These are phyloP conservation scores for Lasiodiplodia sp. DNA, from an alignment of 2,329 filamentous ascomycete genomes.

Conservation along the genomic window DNA sequence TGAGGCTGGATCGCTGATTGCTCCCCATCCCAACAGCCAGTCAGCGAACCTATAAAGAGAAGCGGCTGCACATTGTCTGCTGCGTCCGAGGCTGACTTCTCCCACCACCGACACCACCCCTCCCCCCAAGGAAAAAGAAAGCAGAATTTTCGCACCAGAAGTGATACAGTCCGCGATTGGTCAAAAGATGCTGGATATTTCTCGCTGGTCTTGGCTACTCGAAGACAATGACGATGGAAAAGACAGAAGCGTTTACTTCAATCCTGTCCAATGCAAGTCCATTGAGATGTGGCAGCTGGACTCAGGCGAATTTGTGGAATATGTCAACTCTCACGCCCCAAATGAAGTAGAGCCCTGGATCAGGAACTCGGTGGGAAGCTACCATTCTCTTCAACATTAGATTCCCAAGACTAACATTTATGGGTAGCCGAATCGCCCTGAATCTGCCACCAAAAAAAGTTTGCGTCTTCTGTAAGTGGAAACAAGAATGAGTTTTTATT, in stretches of 20 bases:
- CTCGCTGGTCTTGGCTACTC: not conserved
- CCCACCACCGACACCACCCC: too few species aligned
- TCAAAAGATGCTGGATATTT: not conserved
- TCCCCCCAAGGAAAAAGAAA: too few species aligned
- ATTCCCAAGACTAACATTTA: not conserved
- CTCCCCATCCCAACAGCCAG: not conserved
- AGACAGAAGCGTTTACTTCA: fast-evolving
- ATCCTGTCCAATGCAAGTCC: not conserved
- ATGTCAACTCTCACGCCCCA: not conserved
- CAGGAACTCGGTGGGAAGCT: not conserved
- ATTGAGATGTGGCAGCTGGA: not conserved
- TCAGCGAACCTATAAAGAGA: not conserved
- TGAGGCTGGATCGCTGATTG: not conserved
- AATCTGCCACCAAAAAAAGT: not conserved
- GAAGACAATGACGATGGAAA: not conserved
- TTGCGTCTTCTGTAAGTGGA: not conserved
- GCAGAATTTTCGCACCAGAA: not conserved
- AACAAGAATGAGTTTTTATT: not conserved
- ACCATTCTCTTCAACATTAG: not conserved
- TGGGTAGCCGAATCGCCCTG: not conserved
- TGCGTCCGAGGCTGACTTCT: not conserved
- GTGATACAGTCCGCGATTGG: not conserved
- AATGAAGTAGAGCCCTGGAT: not conserved
- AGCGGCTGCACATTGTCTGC: not conserved
- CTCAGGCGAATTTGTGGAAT: not conserved